These are phyloP conservation scores for Nemania sp. DNA, from an alignment of 2,329 filamentous ascomycete species.

Conservation along the genomic window DNA sequence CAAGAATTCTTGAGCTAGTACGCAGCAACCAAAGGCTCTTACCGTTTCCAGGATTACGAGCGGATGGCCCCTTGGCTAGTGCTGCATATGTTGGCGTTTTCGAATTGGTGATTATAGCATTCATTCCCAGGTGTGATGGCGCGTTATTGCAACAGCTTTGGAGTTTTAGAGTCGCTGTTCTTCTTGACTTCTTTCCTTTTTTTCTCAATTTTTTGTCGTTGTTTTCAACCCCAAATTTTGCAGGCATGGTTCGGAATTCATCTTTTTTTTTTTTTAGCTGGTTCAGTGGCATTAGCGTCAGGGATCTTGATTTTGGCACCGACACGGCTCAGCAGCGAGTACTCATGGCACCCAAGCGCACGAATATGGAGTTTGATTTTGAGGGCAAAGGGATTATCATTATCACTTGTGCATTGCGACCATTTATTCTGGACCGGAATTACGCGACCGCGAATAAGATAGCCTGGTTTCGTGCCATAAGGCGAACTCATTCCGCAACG, in stretches of 20 bases:
- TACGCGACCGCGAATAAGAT: conserved; percentile 14
- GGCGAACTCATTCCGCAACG: conserved; percentile 22
- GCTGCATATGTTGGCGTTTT: conserved; percentile 40
- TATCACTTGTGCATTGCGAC: conserved; percentile 18
- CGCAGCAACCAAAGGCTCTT: conserved; percentile 14
- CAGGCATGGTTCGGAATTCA: conserved; percentile 40
- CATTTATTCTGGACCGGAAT: conserved; percentile 13
- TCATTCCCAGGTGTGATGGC: conserved; percentile 33
- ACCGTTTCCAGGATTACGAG: conserved; percentile 30
- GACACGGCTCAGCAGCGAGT: conserved; percentile 27
- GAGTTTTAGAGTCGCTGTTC: conserved; percentile 39
- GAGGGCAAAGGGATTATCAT: conserved; percentile 12
- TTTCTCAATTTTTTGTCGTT: not conserved
- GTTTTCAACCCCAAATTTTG: conserved; percentile 34
- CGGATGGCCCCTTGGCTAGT: conserved; percentile 35
- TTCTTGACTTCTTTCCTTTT: conserved; percentile 22
- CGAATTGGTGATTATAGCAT: conserved; percentile 36
- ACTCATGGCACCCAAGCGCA: conserved; percentile 23
- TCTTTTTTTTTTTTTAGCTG: conserved; percentile 31
- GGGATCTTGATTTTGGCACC: conserved; percentile 30
- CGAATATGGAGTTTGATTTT: conserved; percentile 27
- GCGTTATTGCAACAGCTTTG: conserved; percentile 34
- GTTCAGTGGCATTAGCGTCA: conserved; percentile 39
- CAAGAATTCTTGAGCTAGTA: conserved; percentile 8
- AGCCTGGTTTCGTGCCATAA: conserved; percentile 14